Base-by-base conservation (phyloP, 2,329 filamentous ascomycete genomes). In the Huntiella decipiens region DNA sequence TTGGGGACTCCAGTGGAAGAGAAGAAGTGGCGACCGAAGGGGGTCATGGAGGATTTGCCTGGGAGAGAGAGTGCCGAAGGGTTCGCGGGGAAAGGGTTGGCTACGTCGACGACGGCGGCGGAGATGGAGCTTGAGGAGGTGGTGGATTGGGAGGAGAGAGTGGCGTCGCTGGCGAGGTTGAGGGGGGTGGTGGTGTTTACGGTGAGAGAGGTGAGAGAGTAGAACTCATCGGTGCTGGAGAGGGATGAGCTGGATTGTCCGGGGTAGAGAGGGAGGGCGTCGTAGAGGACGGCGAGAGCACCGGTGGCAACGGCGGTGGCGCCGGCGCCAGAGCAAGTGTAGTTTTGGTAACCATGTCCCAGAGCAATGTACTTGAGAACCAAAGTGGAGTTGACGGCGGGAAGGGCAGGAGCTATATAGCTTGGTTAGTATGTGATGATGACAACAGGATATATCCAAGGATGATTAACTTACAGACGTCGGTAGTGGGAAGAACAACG, bases 21-120 rank as follows among this genome's bases (percentile, higher is more conserved):
- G 65, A 84, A 84, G 68, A 66, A 81, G 66, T 85, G 80, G 54
- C 74, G 67, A 28, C 79, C 80, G 11, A 77, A 56, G 53, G 68
- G 66, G 42, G 61, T 59, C 4, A 70, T 49, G 2, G 56, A 51
- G 8, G 39, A 36, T 4, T 54, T 45, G 33, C 63, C 37, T 44
- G 56, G 56, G 45, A 74, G 57, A 44, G 61, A 53, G 3, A 63
- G 58, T 2, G 60, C 58, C n/a, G 42, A 34, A 22, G 61, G 56
- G 16, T 59, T 51, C 38, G 61, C 59, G 52, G 71, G 71, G 2
- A 70, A 66, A n/a, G 62, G 53, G 5, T 62, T 54, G 42, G 61
- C 57, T 11, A 15, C 11, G n/a, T 64, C 62, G 36, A 67, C 66
- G 43, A 63, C 64, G 49, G 61, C 62, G 19, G 54, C 46, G 4